phyloP scores from a whole-genome alignment of 2,329 filamentous ascomycete species.

The Sclerotinia spermophila region DNA sequence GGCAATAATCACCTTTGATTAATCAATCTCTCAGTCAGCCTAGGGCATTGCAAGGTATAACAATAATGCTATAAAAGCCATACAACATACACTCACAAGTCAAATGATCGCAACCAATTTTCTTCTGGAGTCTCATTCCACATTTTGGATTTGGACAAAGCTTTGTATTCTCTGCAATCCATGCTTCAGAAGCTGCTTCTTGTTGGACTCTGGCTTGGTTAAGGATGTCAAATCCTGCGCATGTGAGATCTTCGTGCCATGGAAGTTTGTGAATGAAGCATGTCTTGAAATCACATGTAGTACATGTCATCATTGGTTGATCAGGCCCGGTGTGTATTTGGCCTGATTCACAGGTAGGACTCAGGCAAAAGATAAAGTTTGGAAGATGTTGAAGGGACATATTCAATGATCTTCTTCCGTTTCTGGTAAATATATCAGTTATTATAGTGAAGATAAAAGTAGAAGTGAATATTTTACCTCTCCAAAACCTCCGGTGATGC shows the following conservation, averaged over 20 bases:
- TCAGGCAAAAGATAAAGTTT: background rate
- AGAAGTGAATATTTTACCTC: background rate
- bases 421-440: background rate
- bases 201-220: background rate
- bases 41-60: too few relatives aligned
- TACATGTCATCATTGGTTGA: constrained; percentile 8
- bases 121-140: constrained; percentile 1
- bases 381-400: background rate
- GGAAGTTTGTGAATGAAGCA: constrained; percentile 6
- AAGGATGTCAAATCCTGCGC: background rate
- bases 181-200: constrained; percentile 6
- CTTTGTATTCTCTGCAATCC: background rate
- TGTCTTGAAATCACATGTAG: constrained; percentile 2
- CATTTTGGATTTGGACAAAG: constrained; percentile 4
- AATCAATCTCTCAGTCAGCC: background rate
- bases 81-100: background rate
- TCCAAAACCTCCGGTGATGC: background rate
- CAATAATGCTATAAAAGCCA: background rate
- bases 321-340: background rate
- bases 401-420: background rate
- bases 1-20: background rate
- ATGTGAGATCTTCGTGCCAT: constrained; percentile 8
- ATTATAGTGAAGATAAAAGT: too few relatives aligned
- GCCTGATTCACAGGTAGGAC: background rate
- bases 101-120: background rate